Percentiles rank a stretch among this genome's conserved stretches.
phyloP scores from a whole-genome alignment of 2,329 filamentous ascomycete genomes.

The Chaetoscypha palmicola region DNA sequence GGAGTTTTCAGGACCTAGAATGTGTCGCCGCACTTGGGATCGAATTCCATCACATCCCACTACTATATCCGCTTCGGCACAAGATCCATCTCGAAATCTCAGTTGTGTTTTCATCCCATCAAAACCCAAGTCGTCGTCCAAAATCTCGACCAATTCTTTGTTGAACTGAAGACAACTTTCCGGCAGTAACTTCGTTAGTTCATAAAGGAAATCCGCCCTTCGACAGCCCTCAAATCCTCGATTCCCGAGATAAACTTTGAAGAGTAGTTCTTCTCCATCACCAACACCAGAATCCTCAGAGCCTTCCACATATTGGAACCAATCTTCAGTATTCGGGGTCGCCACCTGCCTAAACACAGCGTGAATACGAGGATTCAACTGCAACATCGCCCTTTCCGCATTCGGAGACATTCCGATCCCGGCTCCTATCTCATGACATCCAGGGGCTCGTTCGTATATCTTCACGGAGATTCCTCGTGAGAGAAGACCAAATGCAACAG shows the following conservation, averaged over 20 bases:
- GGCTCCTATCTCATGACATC: not conserved
- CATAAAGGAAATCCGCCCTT: not conserved
- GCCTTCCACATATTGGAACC: not conserved
- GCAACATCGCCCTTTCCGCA: not conserved
- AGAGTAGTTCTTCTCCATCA: not conserved
- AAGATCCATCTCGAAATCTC: no score
- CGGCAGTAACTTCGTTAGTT: not conserved
- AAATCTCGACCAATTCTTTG: not conserved
- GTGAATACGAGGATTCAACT: not conserved
- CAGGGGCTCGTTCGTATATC: not conserved
- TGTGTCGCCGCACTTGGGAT: not conserved
- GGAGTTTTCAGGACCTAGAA: not conserved
- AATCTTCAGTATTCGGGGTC: not conserved
- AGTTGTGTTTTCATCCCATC: no score
- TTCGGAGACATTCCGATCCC: not conserved
- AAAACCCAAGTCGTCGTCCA: not conserved
- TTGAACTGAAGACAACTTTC: not conserved
- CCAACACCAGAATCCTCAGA: not conserved
- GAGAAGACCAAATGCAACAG: not conserved
- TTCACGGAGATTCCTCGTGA: not conserved
- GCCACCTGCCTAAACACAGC: not conserved
- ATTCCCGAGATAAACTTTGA: not conserved
- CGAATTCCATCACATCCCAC: not conserved
- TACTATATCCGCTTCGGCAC: not conserved
- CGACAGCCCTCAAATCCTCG: not conserved